Conservation (phyloP, 2,329 filamentous ascomycete genomes). For the Celoporthe dispersa region DNA sequence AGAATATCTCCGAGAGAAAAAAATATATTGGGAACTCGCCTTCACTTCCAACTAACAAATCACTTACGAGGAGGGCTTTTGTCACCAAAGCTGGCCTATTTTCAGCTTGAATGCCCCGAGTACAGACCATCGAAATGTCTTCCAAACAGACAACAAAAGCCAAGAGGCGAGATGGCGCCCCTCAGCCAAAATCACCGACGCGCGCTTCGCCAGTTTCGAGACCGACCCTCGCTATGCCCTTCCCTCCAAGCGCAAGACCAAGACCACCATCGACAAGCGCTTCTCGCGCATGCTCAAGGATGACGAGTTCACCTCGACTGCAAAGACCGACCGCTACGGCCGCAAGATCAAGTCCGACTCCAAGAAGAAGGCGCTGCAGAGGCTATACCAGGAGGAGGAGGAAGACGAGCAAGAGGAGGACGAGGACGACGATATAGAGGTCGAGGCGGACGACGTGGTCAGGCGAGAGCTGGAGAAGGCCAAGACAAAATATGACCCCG, state of each 20-base stretch:
- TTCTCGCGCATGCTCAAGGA: conserved; percentile 87
- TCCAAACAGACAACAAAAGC: conserved; percentile 32
- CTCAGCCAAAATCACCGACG: conserved; percentile 58
- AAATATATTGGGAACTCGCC: background rate
- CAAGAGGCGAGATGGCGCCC: conserved; percentile 34
- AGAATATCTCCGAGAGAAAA: background rate
- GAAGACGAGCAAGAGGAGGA: conserved; percentile 59
- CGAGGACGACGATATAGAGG: conserved; percentile 56
- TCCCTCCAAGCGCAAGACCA: conserved; percentile 82
- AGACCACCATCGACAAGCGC: conserved; percentile 89
- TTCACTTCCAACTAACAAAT: background rate
- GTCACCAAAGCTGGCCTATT: background rate
- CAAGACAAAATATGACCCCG: conserved; percentile 73
- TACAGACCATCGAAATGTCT: conserved; percentile 34
- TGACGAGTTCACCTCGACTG: conserved; percentile 82
- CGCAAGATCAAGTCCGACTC: conserved; percentile 75
- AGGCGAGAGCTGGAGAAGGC: conserved; percentile 69
- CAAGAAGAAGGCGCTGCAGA: conserved; percentile 81
- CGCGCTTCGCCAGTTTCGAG: conserved; percentile 85
- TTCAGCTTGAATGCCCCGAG: background rate
- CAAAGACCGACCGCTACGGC: conserved; percentile 89
- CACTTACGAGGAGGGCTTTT: background rate
- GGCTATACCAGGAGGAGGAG: conserved; percentile 75
- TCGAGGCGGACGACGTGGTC: conserved; percentile 60
- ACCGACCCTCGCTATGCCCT: conserved; percentile 90